Base-by-base conservation (phyloP, 176 grass and related monocot genomes). In the Eleusine indica region DNA sequence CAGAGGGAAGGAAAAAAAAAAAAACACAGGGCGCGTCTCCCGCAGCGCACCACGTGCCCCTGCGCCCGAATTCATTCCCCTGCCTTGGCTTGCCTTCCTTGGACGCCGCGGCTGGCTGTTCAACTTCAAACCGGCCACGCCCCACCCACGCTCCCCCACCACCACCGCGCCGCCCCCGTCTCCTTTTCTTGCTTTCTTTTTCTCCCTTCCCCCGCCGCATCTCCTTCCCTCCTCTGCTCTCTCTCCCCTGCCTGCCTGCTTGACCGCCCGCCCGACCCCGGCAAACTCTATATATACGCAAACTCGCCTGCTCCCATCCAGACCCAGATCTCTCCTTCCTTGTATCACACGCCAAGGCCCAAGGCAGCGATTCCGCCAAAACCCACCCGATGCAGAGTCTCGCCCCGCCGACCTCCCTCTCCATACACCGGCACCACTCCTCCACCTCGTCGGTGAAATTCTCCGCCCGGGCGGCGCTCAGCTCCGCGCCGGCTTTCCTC, bases 41-140 rank as follows among this genome's bases (percentile, higher is more conserved):
- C 35, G 43, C 30, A 76, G 80, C 74, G 74, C 70, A 88, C 87
- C 93, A 92, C 93, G 93, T 94, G 93, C 66, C 40, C 13, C 6
- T 32, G 3, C 28, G 28, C 7, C 76, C 41, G 37, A 17, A 61
- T 77, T 66, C 66, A 49, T 74, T 74, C 76, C 70, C 49, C 0
- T 9, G 6, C 43, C 43, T 44, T 5, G 43, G 7, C 7, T 0
- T 0, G 8, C 44, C 0, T 52, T 38, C 35, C 35, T 84, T 56
- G 81, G 71, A 83, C 61, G 29, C 32, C 17, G 32, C 32, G 32
- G 32, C 32, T 62, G 44, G 56, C 67, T 56, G 37, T 86, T 86
- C 69, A 74, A 86, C 80, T 86, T 86, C 69, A 74, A 86, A 86
- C 84, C 69, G 76, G 32, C 76, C 84, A 86, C 44, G 21, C 75